Evolutionary conservation across 495 filamentous ascomycete genomes (phyloP).

Genomic region (Neurospora sp.): DNA sequence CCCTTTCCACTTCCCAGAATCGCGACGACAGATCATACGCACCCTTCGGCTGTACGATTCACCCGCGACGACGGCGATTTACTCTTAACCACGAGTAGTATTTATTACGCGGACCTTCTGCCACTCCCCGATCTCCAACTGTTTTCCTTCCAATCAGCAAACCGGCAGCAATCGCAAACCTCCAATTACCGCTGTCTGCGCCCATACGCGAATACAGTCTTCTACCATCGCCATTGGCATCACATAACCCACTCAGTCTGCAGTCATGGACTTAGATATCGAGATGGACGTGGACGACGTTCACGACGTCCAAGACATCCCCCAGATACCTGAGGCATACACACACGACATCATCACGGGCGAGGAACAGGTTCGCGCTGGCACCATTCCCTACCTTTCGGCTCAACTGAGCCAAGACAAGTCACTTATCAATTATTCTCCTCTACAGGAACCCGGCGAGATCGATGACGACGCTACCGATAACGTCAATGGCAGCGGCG

Average conservation of each 20-base stretch:
- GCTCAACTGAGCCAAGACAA: constrained; percentile 1
- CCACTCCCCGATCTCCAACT: background rate
- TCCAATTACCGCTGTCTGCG: background rate
- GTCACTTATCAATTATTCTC: constrained; percentile 3
- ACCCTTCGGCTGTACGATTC: background rate
- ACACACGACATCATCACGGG: constrained; percentile 30
- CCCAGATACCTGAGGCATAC: constrained; percentile 35
- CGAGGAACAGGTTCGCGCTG: constrained; percentile 26
- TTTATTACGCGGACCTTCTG: background rate
- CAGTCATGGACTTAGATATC: constrained; percentile 67
- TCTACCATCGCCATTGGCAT: background rate
- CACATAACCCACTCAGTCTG: background rate
- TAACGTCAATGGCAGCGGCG: constrained; percentile 12
- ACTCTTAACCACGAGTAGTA: background rate
- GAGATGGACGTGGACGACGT: constrained; percentile 61
- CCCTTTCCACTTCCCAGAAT: background rate
- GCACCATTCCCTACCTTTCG: constrained; percentile 1
- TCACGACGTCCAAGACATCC: constrained; percentile 36
- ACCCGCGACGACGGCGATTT: background rate
- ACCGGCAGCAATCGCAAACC: background rate
- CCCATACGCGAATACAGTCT: background rate
- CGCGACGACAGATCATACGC: background rate
- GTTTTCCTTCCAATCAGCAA: background rate
- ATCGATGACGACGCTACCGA: constrained; percentile 15
- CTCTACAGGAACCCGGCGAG: constrained; percentile 27